Base-by-base conservation (phyloP, 176 grass and related monocot species). In the Themeda triandra region DNA sequence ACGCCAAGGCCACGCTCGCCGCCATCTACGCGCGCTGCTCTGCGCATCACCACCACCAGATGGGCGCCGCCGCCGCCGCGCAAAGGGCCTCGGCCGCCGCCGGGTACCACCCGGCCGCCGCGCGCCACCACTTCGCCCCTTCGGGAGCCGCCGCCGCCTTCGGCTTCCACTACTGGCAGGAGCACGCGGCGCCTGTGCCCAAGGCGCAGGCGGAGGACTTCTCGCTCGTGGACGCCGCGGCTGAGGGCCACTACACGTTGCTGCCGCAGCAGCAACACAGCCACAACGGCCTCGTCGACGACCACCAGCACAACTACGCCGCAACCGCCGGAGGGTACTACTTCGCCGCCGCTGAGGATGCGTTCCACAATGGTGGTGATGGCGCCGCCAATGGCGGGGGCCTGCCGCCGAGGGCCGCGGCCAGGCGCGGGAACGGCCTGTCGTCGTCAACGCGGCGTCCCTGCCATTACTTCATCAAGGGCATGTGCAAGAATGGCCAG, bases 381-480 rank as follows among this genome's bases (percentile, higher is more conserved):
- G 74, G 45, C 27, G 45, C 14, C 4, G 6, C 7, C 41, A 11
- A 10, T 1, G 86, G 62, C 4, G 73, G 75, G 4, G 64, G 73
- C 25, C 37, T 15, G 14, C 36, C 46, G 27, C 39, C 77, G 25
- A 69, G 86, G 31, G 66, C 60, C 19, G 44, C 69, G 51, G 79
- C 83, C 14, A 30, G 82, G 63, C 79, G 87, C 39, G 69, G 63
- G 1, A 87, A 77, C 65, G 71, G 85, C n/a, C 31, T 69, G 56
- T 54, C 90, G 54, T 60, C 90, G 25, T 60, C 90, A 23, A 21
- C 76, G 17, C 36, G 83, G 58, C 89, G 87, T 2, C 59, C 87
- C n/a, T 98, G 93, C 73, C 91, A 93, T 62, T 98, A 95, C 80
- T 98, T 93, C 82, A 66, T 84, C 69, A 98, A 92, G 44, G 95